Evolutionary conservation across 2,329 filamentous ascomycete genomes (phyloP).

Genomic region (Knoxdaviesia capensis): DNA sequence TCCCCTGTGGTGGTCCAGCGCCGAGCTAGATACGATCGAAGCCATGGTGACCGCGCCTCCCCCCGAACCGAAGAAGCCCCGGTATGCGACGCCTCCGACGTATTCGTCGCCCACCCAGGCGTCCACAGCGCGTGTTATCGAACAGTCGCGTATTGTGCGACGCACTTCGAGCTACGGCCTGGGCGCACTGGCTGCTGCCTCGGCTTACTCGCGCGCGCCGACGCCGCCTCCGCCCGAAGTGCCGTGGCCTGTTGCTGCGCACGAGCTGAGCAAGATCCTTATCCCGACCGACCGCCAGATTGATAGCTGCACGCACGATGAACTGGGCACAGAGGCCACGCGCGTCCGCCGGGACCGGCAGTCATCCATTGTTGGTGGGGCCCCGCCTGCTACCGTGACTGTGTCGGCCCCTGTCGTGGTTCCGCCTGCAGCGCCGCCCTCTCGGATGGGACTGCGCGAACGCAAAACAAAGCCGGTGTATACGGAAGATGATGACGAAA

Average conservation of each 20-base stretch:
- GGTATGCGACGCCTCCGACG: conserved; percentile 39
- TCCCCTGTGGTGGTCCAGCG: conserved; percentile 48
- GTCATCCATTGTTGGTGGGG: conserved; percentile 17
- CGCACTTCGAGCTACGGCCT: conserved; percentile 14
- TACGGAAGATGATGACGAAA: conserved; percentile 24
- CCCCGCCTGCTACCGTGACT: too few species aligned
- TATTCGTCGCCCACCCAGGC: conserved; percentile 80
- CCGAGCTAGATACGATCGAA: conserved; percentile 51
- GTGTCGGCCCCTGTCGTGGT: conserved; percentile 5
- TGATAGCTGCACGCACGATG: conserved; percentile 55
- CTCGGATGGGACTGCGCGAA: conserved; percentile 52
- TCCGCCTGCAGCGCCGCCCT: conserved; percentile 12
- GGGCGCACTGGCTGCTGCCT: conserved; percentile 13
- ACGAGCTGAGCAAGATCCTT: conserved; percentile 64
- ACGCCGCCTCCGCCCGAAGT: conserved; percentile 63
- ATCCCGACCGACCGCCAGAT: conserved; percentile 61
- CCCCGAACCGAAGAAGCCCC: conserved; percentile 30
- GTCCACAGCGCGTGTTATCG: conserved; percentile 60
- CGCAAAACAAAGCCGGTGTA: conserved; percentile 41
- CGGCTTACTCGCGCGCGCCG: conserved; percentile 23
- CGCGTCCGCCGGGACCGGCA: conserved; percentile 44
- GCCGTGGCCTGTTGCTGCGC: conserved; percentile 65
- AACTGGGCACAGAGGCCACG: conserved; percentile 52
- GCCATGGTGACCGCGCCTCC: conserved; percentile 26
- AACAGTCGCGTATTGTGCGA: conserved; percentile 11